These are phyloP conservation scores for Glycyrrhiza uralensis DNA, from an alignment of 306 rosid genomes.

Conservation along the genomic window DNA sequence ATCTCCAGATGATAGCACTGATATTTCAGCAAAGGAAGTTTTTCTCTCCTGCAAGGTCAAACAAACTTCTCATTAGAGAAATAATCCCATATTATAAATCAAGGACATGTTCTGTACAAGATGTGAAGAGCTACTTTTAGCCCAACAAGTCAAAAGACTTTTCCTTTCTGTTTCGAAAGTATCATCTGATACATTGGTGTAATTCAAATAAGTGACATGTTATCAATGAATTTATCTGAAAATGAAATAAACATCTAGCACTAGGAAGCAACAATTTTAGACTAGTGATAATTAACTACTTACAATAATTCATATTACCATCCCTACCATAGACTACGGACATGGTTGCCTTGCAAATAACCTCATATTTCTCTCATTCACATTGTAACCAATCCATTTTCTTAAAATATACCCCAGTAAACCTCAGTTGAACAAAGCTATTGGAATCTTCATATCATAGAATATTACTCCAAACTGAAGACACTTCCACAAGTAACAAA, in stretches of 20 bases:
- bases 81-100: not conserved
- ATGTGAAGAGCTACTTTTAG: not conserved
- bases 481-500: not conserved
- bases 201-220: not conserved
- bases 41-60: conserved; percentile 28
- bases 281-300: not conserved
- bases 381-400: not conserved
- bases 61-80: conserved; percentile 7
- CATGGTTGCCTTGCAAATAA: not conserved
- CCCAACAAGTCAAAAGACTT: not conserved
- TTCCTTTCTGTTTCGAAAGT: not conserved
- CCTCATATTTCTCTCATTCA: not conserved
- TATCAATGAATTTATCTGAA: not conserved
- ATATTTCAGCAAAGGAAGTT: conserved; percentile 24
- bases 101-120: not conserved
- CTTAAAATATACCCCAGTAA: not conserved
- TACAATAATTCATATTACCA: not conserved
- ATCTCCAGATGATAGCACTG: conserved; percentile 18
- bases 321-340: conserved; percentile 3
- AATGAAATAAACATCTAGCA: not conserved
- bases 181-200: not conserved
- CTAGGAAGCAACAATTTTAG: not conserved
- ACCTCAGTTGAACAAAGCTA: conserved; percentile 14
- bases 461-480: conserved; percentile 2
- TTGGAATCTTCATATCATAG: not conserved